These are phyloP conservation scores for Pontederia crassipes DNA, from an alignment of 176 grass and related monocot genomes.

Conservation along the genomic window DNA sequence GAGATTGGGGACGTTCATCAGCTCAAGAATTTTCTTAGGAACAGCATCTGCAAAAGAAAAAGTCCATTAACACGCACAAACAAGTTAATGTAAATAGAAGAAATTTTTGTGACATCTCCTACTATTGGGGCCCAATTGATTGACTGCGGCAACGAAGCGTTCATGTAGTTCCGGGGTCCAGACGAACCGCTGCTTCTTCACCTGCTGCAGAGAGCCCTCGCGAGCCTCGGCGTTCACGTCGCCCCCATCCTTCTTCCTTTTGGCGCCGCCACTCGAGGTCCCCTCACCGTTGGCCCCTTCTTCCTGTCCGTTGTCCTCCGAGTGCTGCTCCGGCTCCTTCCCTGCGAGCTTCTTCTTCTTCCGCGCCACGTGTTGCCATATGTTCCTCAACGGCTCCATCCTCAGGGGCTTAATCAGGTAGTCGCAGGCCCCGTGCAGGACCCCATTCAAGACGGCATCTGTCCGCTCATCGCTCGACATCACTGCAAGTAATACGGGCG, in stretches of 20 bases:
- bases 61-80: no score
- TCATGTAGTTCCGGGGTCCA: conserved; percentile 14
- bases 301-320: neutral
- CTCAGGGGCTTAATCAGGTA: conserved; percentile 16
- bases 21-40: conserved; percentile 18
- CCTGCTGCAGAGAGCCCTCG: neutral
- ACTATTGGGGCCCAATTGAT: conserved; percentile 11
- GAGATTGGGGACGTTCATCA: neutral
- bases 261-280: neutral
- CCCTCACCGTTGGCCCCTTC: conserved; percentile 1
- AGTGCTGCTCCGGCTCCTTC: neutral
- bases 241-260: neutral
- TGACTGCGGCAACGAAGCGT: conserved; percentile 9
- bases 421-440: conserved; percentile 3
- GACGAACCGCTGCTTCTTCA: conserved; percentile 16
- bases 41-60: conserved; percentile 4
- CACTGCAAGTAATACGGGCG: conserved; percentile 9
- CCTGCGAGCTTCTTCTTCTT: neutral
- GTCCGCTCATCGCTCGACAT: conserved; percentile 7
- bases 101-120: no score
- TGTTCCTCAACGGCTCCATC: conserved; percentile 5
- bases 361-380: conserved; percentile 13
- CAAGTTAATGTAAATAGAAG: no score
- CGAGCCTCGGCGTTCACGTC: neutral
- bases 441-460: conserved; percentile 7